Evolutionary conservation across 2,329 filamentous ascomycete species (phyloP).

Genomic region (Aspergillus awamori): DNA sequence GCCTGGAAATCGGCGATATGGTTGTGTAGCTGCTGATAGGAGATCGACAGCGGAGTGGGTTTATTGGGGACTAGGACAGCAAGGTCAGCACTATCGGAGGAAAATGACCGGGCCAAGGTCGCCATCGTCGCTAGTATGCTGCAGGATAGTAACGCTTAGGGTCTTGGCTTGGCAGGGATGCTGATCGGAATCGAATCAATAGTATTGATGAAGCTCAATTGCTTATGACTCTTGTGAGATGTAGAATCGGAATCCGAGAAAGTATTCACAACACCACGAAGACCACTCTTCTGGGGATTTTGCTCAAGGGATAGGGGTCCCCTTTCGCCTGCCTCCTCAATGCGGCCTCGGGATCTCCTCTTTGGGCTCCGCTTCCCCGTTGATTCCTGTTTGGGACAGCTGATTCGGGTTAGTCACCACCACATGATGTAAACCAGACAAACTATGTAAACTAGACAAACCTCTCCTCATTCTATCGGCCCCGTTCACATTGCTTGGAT

Average conservation of each 20-base stretch:
- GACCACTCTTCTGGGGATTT: neutral
- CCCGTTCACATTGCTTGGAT: neutral
- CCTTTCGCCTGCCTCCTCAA: neutral
- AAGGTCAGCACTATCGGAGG: slow-evolving; percentile 52
- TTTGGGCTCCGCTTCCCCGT: neutral
- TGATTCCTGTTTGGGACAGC: neutral
- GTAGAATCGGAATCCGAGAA: neutral
- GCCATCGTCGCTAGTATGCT: slow-evolving; percentile 44
- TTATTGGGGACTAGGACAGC: slow-evolving; percentile 76
- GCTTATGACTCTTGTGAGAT: neutral
- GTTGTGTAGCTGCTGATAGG: slow-evolving; percentile 67
- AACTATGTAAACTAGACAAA: slow-evolving; percentile 18
- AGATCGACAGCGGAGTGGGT: slow-evolving; percentile 64
- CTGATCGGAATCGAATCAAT: neutral
- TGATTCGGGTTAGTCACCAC: slow-evolving; percentile 5
- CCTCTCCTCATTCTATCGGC: neutral
- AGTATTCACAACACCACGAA: neutral
- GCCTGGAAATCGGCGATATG: slow-evolving; percentile 73
- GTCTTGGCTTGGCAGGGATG: slow-evolving; percentile 19
- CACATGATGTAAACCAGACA: slow-evolving; percentile 20
- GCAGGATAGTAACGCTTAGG: slow-evolving; percentile 4
- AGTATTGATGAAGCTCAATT: neutral
- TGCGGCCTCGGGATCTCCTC: slow-evolving; percentile 7
- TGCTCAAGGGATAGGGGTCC: neutral
- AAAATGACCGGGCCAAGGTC: slow-evolving; percentile 62